phyloP scores from a whole-genome alignment of 1,284 basidiomycete genomes.

The Ceratobasidium sp. region DNA sequence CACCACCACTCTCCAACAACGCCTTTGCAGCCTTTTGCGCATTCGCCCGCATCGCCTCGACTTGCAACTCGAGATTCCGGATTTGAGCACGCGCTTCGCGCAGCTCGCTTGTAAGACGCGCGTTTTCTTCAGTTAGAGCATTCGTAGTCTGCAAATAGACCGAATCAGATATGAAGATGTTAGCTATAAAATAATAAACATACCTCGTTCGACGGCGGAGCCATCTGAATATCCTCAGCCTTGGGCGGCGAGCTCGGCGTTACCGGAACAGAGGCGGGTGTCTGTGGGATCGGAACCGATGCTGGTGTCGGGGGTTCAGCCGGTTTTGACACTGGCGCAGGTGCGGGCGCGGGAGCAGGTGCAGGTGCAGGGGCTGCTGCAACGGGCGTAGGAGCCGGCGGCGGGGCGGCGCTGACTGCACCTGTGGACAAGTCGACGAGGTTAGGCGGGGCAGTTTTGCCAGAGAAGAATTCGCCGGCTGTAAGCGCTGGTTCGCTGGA shows the following conservation, averaged over 20 bases:
- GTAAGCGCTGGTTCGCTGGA: slow-evolving; percentile 83
- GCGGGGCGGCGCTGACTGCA: slow-evolving; percentile 48
- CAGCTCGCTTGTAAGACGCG: slow-evolving; percentile 71
- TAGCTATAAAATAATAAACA: background rate
- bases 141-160: slow-evolving; percentile 44
- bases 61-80: slow-evolving; percentile 81
- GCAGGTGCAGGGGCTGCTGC: slow-evolving; percentile 57
- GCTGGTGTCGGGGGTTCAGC: slow-evolving; percentile 53
- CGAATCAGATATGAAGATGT: too few relatives aligned
- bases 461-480: slow-evolving; percentile 88
- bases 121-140: slow-evolving; percentile 70
- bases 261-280: slow-evolving; percentile 45
- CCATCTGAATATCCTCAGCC: slow-evolving; percentile 2
- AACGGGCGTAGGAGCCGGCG: slow-evolving; percentile 57
- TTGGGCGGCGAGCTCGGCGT: slow-evolving; percentile 30
- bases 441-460: slow-evolving; percentile 81
- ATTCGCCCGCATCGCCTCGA: slow-evolving; percentile 79
- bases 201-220: slow-evolving; percentile 28
- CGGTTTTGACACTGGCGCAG: slow-evolving; percentile 55
- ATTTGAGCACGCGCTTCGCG: slow-evolving; percentile 83
- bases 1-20: slow-evolving; percentile 48
- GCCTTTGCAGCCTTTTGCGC: slow-evolving; percentile 71
- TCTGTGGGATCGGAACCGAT: slow-evolving; percentile 52
- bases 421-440: slow-evolving; percentile 65
- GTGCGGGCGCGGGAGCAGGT: slow-evolving; percentile 45